A percentile compares a stretch with the other conserved stretches of the same genome.
phyloP scores from a whole-genome alignment of 345 rosid species.

The Eucalyptus regnans region DNA sequence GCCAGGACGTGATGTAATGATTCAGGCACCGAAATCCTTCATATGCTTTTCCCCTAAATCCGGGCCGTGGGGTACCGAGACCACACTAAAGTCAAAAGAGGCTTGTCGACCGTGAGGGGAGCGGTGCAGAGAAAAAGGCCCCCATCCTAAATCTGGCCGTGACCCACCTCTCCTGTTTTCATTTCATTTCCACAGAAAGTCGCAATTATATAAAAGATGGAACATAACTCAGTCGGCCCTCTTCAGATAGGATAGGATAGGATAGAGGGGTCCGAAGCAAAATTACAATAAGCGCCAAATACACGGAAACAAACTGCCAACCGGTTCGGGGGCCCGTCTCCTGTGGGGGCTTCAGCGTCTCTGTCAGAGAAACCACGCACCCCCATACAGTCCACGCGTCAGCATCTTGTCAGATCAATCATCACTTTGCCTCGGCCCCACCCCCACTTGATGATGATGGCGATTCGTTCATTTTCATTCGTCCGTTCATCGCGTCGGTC shows the following conservation, averaged over 20 bases:
- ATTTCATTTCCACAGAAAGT: background rate
- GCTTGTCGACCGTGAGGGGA: background rate
- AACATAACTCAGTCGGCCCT: background rate
- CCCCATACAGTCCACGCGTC: background rate
- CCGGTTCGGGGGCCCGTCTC: background rate
- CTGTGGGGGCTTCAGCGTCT: background rate
- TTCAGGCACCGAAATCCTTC: background rate
- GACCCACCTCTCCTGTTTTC: background rate
- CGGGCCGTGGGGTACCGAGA: background rate
- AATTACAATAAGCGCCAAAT: background rate
- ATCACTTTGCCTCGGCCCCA: background rate
- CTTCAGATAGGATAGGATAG: background rate
- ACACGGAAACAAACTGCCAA: background rate
- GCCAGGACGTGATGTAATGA: background rate
- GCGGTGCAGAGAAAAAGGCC: background rate
- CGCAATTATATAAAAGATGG: background rate
- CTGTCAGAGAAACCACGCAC: background rate
- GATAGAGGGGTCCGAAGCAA: too few relatives aligned
- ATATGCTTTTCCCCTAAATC: background rate
- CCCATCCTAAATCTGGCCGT: background rate
- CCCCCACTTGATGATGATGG: background rate
- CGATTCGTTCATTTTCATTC: background rate
- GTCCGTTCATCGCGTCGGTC: background rate
- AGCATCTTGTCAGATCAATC: background rate
- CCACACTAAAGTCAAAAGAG: background rate